Percentiles rank a stretch among this genome's conserved stretches.
These are phyloP conservation scores for Corchorus olitorius DNA, from an alignment of 345 rosid genomes.

Conservation along the genomic window DNA sequence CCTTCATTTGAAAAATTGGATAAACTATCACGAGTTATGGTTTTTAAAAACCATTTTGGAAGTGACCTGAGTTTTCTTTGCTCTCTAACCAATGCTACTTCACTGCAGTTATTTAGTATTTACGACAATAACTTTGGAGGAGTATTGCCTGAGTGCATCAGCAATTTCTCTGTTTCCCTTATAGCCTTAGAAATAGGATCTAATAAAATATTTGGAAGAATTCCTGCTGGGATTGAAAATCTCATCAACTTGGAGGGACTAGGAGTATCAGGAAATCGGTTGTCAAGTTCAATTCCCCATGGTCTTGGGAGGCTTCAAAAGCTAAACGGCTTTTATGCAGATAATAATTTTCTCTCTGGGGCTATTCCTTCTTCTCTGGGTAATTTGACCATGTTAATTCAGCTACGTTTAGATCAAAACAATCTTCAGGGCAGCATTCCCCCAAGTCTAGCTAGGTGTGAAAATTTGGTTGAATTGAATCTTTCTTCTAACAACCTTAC, in stretches of 20 bases:
- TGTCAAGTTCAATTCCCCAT: conserved; percentile 12
- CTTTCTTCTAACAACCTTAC: too few relatives aligned
- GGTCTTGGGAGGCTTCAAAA: conserved; percentile 12
- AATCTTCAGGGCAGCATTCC: too few relatives aligned
- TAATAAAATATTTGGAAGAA: conserved; percentile 11
- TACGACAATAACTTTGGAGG: background rate
- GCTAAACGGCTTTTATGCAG: background rate
- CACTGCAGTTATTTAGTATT: background rate
- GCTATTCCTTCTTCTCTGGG: too few relatives aligned
- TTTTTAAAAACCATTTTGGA: background rate
- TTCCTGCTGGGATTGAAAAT: background rate
- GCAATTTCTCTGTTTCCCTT: background rate
- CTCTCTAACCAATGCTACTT: background rate
- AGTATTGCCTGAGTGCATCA: background rate
- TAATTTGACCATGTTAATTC: too few relatives aligned
- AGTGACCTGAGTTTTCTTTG: conserved; percentile 15
- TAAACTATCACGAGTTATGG: background rate
- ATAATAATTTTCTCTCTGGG: too few relatives aligned
- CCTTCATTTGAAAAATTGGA: conserved; percentile 11
- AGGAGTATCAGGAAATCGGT: background rate
- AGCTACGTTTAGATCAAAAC: too few relatives aligned
- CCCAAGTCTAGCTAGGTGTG: too few relatives aligned
- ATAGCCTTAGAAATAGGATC: background rate
- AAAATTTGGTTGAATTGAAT: too few relatives aligned
- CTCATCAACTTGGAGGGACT: conserved; percentile 8